Evolutionary conservation across 306 rosid genomes (phyloP), one percentile per base, ranked within the genome.

Genomic region (Gastrolobium villosum): DNA sequence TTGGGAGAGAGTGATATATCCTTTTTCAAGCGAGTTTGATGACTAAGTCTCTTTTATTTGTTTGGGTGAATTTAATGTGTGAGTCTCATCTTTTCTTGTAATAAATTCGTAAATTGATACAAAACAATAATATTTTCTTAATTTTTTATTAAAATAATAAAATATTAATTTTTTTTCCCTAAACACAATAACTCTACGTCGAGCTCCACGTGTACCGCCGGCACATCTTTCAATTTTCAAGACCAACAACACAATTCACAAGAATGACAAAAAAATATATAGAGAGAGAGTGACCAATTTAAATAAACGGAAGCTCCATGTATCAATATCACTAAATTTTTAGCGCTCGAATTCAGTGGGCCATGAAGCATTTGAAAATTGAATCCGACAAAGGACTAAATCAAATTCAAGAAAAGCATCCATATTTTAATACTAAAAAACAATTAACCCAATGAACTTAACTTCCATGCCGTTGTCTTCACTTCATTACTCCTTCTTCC

Each of bases 341-440:
- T 54, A 14, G 70, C 75, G 62, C 63, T 61, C 52, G n/a, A 61
- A 64, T 35, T 4, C 28, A 0, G 78, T 45, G 81, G 77, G 44
- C 71, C 82, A 37, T 9, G 37, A 26, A 8, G 4, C 44, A 4
- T 82, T 76, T 74, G 48, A 80, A 75, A 70, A 82, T 70, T 41
- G 77, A 67, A 81, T 32, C 56, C 34, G 11, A 61, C 46, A 31
- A 37, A 39, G 28, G 10, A 49, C 32, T 13, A 32, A 63, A 71
- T 71, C 28, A 50, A 30, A 63, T 3, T 5, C 3, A 41, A 48
- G 20, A 30, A 20, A 43, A 64, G 65, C 0, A 35, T 5, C 20
- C 62, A 14, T 0, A 44, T 44, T 57, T 59, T 59, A 74, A 44
- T 43, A 1, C 63, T 10, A 62, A 13, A n/a, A 34, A 60, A 30